Percentiles rank a stretch among this genome's conserved stretches.
Evolutionary conservation across 495 filamentous ascomycete genomes (phyloP).

Genomic region (Cudoniella acicularis): DNA sequence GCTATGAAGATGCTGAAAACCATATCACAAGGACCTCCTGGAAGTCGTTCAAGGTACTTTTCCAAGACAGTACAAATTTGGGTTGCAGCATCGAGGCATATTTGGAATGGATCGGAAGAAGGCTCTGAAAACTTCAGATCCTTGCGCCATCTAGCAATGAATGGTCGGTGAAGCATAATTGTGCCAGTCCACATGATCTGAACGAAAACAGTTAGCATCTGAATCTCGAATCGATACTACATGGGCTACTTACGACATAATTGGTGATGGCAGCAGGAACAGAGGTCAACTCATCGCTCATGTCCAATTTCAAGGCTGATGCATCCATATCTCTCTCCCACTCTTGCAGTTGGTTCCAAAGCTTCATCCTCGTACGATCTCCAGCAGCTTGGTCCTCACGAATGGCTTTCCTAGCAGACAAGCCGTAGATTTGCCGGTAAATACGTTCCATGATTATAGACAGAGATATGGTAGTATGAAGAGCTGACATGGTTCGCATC

Average conservation of each 20-base stretch:
- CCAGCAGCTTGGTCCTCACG: conserved; percentile 19
- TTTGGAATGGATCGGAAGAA: conserved; percentile 4
- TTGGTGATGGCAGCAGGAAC: conserved; percentile 21
- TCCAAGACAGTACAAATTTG: conserved; percentile 17
- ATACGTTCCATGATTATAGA: conserved; percentile 20
- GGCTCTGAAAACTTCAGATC: not conserved
- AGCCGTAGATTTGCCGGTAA: conserved; percentile 18
- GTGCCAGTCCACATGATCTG: conserved; percentile 22
- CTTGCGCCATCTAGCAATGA: conserved; percentile 13
- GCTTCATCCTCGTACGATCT: conserved; percentile 12
- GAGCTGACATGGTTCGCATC: conserved; percentile 20
- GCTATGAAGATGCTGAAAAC: conserved; percentile 22
- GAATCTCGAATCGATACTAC: not conserved
- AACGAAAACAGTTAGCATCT: not conserved
- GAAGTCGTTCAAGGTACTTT: conserved; percentile 18
- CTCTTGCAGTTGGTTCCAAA: conserved; percentile 14
- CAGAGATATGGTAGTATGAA: conserved; percentile 16
- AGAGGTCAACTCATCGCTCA: conserved; percentile 12
- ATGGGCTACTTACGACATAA: conserved; percentile 16
- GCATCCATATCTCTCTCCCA: conserved; percentile 17
- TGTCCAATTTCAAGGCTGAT: conserved; percentile 23
- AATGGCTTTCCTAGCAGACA: conserved; percentile 19
- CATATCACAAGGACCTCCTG: conserved; percentile 21
- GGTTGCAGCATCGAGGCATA: conserved; percentile 20
- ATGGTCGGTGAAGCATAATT: conserved; percentile 22